phyloP scores from a whole-genome alignment of 805 yeast species.

The Yarrowia sp. region DNA sequence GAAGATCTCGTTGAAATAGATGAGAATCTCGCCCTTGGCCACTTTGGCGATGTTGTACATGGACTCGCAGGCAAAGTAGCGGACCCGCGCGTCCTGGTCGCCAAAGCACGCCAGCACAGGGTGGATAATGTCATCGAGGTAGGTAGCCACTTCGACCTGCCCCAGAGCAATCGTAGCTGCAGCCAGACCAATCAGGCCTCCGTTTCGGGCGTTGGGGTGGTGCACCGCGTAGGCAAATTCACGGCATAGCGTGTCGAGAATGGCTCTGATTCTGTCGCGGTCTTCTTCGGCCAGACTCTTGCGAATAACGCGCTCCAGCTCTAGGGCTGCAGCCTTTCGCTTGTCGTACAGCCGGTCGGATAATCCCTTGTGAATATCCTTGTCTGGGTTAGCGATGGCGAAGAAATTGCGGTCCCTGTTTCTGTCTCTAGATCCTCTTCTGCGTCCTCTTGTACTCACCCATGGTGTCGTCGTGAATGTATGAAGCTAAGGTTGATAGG shows the following conservation, averaged over 20 bases:
- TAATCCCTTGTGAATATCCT: conserved; percentile 62
- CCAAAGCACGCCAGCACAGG: conserved; percentile 95
- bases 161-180: conserved; percentile 95
- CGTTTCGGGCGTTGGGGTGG: conserved; percentile 86
- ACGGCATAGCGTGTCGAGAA: conserved; percentile 70
- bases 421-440: no score
- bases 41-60: conserved; percentile 94
- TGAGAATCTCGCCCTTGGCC: conserved; percentile 88
- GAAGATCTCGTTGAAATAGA: conserved; percentile 90
- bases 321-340: conserved; percentile 69
- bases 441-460: not conserved
- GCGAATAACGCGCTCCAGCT: conserved; percentile 68
- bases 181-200: conserved; percentile 93
- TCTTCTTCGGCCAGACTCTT: conserved; percentile 62
- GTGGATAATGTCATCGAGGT: conserved; percentile 79
- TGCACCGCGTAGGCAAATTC: conserved; percentile 81
- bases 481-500: conserved; percentile 16
- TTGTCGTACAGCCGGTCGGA: conserved; percentile 74
- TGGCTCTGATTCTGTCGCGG: conserved; percentile 54
- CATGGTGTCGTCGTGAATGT: conserved; percentile 10
- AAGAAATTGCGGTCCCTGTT: not conserved
- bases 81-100: conserved; percentile 94
- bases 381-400: conserved; percentile 44
- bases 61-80: conserved; percentile 96
- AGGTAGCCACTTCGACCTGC: conserved; percentile 71